phyloP scores from a whole-genome alignment of 2,329 filamentous ascomycete species.

The Esteya vermicola region DNA sequence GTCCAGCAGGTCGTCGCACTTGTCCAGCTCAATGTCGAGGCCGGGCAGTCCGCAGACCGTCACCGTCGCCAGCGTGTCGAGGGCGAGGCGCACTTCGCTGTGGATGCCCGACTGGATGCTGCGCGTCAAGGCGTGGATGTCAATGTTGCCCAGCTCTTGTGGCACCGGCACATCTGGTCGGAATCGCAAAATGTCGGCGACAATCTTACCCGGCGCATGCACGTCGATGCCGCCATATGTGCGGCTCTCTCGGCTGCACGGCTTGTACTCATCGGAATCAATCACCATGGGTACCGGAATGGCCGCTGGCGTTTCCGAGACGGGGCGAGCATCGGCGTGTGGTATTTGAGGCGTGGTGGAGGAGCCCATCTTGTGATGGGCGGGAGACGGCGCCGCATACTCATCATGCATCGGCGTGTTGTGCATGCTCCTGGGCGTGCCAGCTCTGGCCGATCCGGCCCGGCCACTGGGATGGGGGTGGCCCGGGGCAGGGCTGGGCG shows the following conservation, averaged over 20 bases:
- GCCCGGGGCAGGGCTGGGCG: constrained; percentile 28
- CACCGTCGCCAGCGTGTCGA: constrained; percentile 68
- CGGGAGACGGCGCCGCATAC: constrained; percentile 30
- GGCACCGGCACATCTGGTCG: constrained; percentile 64
- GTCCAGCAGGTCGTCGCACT: constrained; percentile 80
- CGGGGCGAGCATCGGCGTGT: constrained; percentile 16
- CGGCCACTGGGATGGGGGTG: constrained; percentile 23
- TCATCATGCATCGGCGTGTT: constrained; percentile 24
- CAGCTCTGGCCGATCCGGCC: constrained; percentile 34
- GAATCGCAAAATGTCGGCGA: constrained; percentile 49
- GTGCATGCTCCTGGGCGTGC: constrained; percentile 37
- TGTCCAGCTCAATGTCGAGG: constrained; percentile 52
- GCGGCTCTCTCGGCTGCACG: constrained; percentile 38
- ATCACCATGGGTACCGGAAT: constrained; percentile 22
- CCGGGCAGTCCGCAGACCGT: constrained; percentile 46
- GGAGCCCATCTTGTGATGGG: constrained; percentile 24
- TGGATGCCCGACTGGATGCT: constrained; percentile 83
- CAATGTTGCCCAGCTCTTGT: constrained; percentile 71
- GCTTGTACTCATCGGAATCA: constrained; percentile 39
- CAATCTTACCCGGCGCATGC: constrained; percentile 47
- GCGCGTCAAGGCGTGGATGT: constrained; percentile 79
- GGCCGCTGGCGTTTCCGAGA: constrained; percentile 12
- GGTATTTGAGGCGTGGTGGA: constrained; percentile 14
- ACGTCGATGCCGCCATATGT: constrained; percentile 62
- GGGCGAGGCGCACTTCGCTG: constrained; percentile 73